A percentile compares a stretch with the other conserved stretches of the same genome.
Evolutionary conservation across 805 yeast species (phyloP).

Genomic region (Diddensiella caesifluorescens): DNA sequence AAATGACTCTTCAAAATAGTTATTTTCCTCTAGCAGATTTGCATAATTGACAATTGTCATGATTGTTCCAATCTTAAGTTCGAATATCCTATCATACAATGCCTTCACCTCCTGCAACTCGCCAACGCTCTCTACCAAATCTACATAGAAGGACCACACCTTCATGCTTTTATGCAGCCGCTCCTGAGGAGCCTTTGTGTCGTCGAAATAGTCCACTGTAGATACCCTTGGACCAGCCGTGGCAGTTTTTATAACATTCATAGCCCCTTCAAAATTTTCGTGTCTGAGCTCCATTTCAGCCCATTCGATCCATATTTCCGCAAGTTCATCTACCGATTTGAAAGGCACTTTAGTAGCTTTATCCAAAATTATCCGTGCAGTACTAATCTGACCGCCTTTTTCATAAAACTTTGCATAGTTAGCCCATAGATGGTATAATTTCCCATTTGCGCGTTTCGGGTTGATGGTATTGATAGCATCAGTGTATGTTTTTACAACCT

Average conservation of each 20-base stretch:
- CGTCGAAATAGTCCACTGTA: constrained; percentile 37
- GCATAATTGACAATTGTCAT: constrained; percentile 62
- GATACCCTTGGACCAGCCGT: constrained; percentile 37
- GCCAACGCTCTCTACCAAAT: constrained; percentile 45
- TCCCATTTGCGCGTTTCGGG: constrained; percentile 45
- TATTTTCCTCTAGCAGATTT: constrained; percentile 46
- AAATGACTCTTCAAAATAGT: constrained; percentile 46
- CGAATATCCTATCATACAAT: constrained; percentile 51
- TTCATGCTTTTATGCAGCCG: constrained; percentile 55
- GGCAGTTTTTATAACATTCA: constrained; percentile 39
- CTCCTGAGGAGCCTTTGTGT: constrained; percentile 47
- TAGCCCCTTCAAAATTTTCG: constrained; percentile 43
- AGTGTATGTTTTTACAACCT: constrained; percentile 53
- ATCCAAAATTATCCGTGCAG: constrained; percentile 58
- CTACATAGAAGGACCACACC: constrained; percentile 72
- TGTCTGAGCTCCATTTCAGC: constrained; percentile 54
- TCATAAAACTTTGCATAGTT: constrained; percentile 63
- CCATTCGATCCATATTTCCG: constrained; percentile 71
- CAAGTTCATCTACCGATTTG: constrained; percentile 55
- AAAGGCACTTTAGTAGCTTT: constrained; percentile 70
- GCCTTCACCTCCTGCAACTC: constrained; percentile 34
- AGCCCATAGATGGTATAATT: constrained; percentile 60
- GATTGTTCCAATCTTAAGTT: constrained; percentile 64
- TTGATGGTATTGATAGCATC: constrained; percentile 62
- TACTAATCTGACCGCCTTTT: constrained; percentile 42